Percentiles rank a stretch among this genome's conserved stretches.
phyloP scores from a whole-genome alignment of 73 alveolate species.

The Paramecium caudatum region DNA sequence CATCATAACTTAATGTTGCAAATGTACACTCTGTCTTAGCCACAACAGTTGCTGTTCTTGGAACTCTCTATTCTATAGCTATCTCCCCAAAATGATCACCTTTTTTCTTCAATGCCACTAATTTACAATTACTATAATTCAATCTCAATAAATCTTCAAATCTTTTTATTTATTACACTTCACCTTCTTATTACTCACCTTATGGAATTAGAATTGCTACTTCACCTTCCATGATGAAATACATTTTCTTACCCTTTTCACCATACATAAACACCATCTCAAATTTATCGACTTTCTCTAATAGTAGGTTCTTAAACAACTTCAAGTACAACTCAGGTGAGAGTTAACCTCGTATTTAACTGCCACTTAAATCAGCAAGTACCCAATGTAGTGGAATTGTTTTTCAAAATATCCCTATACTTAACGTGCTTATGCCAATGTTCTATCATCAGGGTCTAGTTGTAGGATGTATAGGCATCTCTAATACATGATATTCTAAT shows the following conservation, averaged over 20 bases:
- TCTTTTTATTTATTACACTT: not conserved
- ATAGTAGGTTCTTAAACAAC: slow-evolving; percentile 13
- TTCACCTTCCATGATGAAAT: slow-evolving; percentile 53
- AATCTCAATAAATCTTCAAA: not conserved
- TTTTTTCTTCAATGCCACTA: not conserved
- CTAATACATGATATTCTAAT: not conserved
- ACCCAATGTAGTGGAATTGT: slow-evolving; percentile 33
- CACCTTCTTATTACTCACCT: slow-evolving; percentile 13
- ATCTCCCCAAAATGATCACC: slow-evolving; percentile 56
- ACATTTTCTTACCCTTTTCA: slow-evolving; percentile 54
- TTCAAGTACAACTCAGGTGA: not conserved
- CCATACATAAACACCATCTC: slow-evolving; percentile 36
- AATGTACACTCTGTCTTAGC: not conserved
- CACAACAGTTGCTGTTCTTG: slow-evolving; percentile 48
- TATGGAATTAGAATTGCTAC: slow-evolving; percentile 9
- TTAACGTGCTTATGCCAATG: not conserved
- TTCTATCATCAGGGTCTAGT: slow-evolving; percentile 41
- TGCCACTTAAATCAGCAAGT: not conserved
- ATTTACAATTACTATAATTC: not conserved
- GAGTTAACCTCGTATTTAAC: slow-evolving; percentile 8
- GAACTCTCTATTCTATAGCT: slow-evolving; percentile 31
- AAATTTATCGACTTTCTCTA: not conserved
- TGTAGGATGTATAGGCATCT: slow-evolving; percentile 11
- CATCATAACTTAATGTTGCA: slow-evolving; percentile 22
- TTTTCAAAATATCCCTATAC: not conserved